Base-by-base conservation (phyloP, 108 stramenopile genomes). In the Nitzschia sp. region DNA sequence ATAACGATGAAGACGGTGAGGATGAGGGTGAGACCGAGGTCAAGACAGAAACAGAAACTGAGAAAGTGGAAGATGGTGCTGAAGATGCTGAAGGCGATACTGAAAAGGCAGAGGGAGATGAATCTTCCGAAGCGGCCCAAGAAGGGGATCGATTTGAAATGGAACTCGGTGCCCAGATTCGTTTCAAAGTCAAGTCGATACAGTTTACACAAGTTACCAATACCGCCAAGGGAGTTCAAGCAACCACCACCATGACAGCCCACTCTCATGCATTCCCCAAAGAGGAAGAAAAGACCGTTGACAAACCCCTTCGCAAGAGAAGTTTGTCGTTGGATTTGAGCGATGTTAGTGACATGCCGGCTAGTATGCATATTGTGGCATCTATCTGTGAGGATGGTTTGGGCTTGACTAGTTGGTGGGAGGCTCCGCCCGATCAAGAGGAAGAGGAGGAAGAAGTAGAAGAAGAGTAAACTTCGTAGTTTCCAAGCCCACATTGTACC, bases 311-410 rank as follows among this genome's bases (percentile, higher is more conserved):
- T 9, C 77, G 91, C 22, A 83, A 83, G 65, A 78, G 91, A 38
- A 86, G 85, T 71, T 74, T 82, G 6, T 88, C 87, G n/a, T 80
- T 88, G 7, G 91, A 89, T 69, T 57, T 88, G 34, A 87, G 73
- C 67, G 82, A 85, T 48, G 68, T 71, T 8, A 63, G 51, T n/a
- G 69, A 72, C 51, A 59, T 73, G 29, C 90, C 90, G 0, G 78
- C 87, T 2, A 81, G 79, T 37, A 90, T 93, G 88, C 84, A 87
- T 39, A 90, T 93, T 63, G 83, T 87, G 6, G 91, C 88, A 51
- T 90, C 88, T 1, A 93, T 93, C 56, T 93, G 91, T 65, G 91
- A 93, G 63, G 91, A 93, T 80, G 91, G 91, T 46, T 66, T 93
- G 0, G 91, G 91, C 0, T 68, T 89, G 63, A 86, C 82, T 11